Evolutionary conservation across 495 filamentous ascomycete genomes (phyloP), one percentile per base, ranked within the genome.

Genomic region (Penicillium herquei): DNA sequence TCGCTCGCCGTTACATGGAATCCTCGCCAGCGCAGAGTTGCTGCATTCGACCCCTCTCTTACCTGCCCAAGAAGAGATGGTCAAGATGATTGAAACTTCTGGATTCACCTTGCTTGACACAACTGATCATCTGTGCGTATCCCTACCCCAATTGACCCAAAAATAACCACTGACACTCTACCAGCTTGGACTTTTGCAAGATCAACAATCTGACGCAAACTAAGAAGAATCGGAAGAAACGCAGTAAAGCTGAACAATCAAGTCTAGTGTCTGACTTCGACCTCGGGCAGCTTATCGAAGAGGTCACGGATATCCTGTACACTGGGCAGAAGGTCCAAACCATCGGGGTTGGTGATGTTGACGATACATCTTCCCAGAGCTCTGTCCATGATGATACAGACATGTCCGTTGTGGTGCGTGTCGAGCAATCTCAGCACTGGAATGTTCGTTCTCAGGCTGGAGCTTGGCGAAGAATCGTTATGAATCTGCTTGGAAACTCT

Each of bases 401-500:
- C 41, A 35, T 81, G 7, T 70, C 74, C 0, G 71, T 87, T 14
- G 74, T 84, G 35, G 65, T 88, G 5, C 80, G 85, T 56, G 76
- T 87, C 21, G 78, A 84, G 39, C 68, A 73, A 13, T 61, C 68
- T 1, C 63, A 68, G 2, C 71, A 78, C 39, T 87, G 81, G 73
- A 63, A 75, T 17, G 83, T 87, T 66, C 71, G 69, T 9, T 80
- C 79, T 0, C 76, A 87, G 31, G 77, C 84, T 0, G 86, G 86
- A 3, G 86, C 85, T 0, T 76, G 87, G 65, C 75, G 83, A 34
- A 74, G 87, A 17, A 78, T 89, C 11, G 74, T 91, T 26, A 86
- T 89, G 83, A 90, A 91, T 59, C 62, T 90, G 1, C 80, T 88
- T 34, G 85, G 87, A 9, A 91, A 91, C 65, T 80, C 87, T 0